Evolutionary conservation across 164 flowering plant genomes (phyloP).

Genomic region (Magnolia changhungtana): DNA sequence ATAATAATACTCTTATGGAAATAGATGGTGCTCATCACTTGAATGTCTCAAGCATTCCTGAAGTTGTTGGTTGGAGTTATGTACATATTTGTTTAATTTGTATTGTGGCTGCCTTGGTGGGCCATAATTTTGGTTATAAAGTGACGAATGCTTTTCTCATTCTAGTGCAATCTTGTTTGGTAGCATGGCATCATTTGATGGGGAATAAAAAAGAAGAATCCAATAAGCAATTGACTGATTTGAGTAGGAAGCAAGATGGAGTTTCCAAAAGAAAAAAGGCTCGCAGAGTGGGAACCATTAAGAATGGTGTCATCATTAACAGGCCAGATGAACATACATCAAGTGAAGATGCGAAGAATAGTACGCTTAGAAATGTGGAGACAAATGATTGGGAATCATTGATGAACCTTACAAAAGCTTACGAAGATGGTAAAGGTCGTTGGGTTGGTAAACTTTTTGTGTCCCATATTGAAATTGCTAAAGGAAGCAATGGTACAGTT

Average conservation of each 20-base stretch:
- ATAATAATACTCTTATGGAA: conserved; percentile 2
- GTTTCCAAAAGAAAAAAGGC: conserved; percentile 48
- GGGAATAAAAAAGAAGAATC: conserved; percentile 10
- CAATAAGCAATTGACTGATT: conserved; percentile 17
- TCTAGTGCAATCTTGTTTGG: not conserved
- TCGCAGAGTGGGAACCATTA: conserved; percentile 34
- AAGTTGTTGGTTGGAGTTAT: not conserved
- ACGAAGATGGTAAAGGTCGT: conserved; percentile 40
- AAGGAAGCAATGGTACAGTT: conserved; percentile 92
- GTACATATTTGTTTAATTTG: conserved; percentile 1
- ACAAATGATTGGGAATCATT: conserved; percentile 17
- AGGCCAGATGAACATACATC: conserved; percentile 15
- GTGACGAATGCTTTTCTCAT: not conserved
- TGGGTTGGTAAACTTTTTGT: conserved; percentile 63
- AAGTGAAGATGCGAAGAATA: conserved; percentile 15
- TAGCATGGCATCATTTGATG: conserved; percentile 5
- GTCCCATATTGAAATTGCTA: conserved; percentile 69
- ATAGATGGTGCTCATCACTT: conserved; percentile 9
- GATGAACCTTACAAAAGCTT: conserved; percentile 16
- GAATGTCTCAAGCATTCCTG: not conserved
- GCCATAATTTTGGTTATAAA: not conserved
- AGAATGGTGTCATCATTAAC: conserved; percentile 19
- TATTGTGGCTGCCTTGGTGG: not conserved
- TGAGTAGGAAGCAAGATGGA: conserved; percentile 14
- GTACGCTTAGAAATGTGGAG: conserved; percentile 10